Base-by-base conservation (phyloP, 176 grass and related monocot genomes). In the Pontederia crassipes region DNA sequence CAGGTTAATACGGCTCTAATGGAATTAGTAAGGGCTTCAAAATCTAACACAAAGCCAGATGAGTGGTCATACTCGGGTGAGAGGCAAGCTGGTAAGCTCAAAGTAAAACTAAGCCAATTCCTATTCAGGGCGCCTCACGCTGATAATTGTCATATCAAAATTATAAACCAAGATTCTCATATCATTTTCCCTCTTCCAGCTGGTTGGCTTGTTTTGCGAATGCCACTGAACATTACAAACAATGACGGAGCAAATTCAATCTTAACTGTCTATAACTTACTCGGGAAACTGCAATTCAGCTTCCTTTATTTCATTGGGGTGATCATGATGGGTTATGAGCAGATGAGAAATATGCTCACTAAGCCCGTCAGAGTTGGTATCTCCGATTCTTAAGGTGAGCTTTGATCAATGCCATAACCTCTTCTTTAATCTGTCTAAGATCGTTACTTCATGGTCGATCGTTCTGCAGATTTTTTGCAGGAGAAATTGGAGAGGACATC, bases 1-100 rank as follows among this genome's bases (percentile, higher is more conserved):
- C 69, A 91, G 88, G 80, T 93, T 67, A 92, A 83, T 76, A 72
- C 60, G 67, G 80, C 80, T 14, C 67, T 92, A 46, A 72, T 78
- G 74, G 83, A 84, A 54, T 48, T 93, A 49, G 87, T 93, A 76
- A 87, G 57, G 68, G 88, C 88, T 32, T 75, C 83, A 20, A 77
- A 81, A 74, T 87, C 74, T 52, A 87, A 71, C 5, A 12, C 71
- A 71, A 62, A 76, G 35, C 74, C 75, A 59, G 84, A 70, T 14
- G 75, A 87, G 58, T 92, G 88, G 88, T 83, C 88, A 27, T 69
- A 69, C 62, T 11, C 73, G 68, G 72, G 70, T 13, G 66, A 76
- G 57, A 59, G 55, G 4, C 45, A 68, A 0, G 28, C 73, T 6
- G 77, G 88, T 84, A 82, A 49, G 68, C 27, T 6, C 49, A 15